Conservation (phyloP, 2,329 filamentous ascomycete genomes). For the Fusarium sp. region DNA sequence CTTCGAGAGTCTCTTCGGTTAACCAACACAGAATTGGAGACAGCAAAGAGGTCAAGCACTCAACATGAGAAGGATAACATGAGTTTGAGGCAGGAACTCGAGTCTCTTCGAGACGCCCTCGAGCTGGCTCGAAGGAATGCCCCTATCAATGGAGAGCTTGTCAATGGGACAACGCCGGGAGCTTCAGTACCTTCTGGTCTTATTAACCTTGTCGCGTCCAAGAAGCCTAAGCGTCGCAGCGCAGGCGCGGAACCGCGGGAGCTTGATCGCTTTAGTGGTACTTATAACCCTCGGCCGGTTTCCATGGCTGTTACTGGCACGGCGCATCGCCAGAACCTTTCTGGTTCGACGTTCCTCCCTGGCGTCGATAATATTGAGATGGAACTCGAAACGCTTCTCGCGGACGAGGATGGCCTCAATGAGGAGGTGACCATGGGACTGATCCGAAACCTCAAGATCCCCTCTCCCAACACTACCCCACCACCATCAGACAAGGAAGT, state of each 20-base stretch:
- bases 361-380: slow-evolving; percentile 91
- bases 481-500: slow-evolving; percentile 98
- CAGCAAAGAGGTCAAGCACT: slow-evolving; percentile 77
- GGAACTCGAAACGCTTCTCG: slow-evolving; percentile 92
- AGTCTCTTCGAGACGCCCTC: slow-evolving; percentile 91
- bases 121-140: slow-evolving; percentile 84
- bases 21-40: slow-evolving; percentile 84
- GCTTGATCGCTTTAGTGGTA: slow-evolving; percentile 87
- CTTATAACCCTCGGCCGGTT: slow-evolving; percentile 93
- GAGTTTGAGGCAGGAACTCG: slow-evolving; percentile 86
- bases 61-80: slow-evolving; percentile 87
- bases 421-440: slow-evolving; percentile 97
- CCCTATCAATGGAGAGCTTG: slow-evolving; percentile 74
- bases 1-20: slow-evolving; percentile 84
- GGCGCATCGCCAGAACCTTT: slow-evolving; percentile 76
- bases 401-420: slow-evolving; percentile 94
- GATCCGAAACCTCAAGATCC: slow-evolving; percentile 97
- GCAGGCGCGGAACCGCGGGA: slow-evolving; percentile 88
- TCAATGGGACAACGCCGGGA: slow-evolving; percentile 54
- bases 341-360: slow-evolving; percentile 81
- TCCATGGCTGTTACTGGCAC: slow-evolving; percentile 88
- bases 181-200: slow-evolving; percentile 76
- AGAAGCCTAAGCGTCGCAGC: slow-evolving; percentile 96
- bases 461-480: slow-evolving; percentile 84
- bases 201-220: slow-evolving; percentile 96